phyloP scores from a whole-genome alignment of 768 basidiomycete species.

The Gymnopilus junonius region DNA sequence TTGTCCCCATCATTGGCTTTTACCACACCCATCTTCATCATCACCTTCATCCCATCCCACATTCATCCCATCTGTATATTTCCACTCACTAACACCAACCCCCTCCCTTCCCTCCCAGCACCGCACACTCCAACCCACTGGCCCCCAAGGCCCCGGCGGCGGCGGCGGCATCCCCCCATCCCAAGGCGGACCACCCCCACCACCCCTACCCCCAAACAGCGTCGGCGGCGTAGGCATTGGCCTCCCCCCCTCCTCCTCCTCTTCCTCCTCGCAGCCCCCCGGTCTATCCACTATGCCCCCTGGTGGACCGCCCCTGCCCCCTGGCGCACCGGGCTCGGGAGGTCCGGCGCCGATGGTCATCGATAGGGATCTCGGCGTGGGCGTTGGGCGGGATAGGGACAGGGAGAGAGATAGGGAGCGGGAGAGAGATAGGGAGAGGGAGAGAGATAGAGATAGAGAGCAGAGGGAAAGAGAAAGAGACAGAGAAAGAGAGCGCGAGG shows the following conservation, averaged over 20 bases:
- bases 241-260: neutral
- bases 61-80: neutral
- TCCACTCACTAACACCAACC: too few species aligned
- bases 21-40: neutral
- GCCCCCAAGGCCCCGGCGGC: constrained; percentile 9
- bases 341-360: constrained; percentile 8
- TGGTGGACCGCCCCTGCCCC: neutral
- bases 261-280: neutral
- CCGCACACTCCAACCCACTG: constrained; percentile 15
- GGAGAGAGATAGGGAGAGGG: constrained; percentile 3
- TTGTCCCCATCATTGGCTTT: neutral
- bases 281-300: neutral
- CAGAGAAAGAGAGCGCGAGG: neutral
- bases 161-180: neutral
- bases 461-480: constrained; percentile 9
- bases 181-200: too few species aligned
- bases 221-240: neutral
- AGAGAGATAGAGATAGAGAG: neutral
- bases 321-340: neutral
- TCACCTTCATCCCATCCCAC: neutral
- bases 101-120: neutral
- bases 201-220: too few species aligned
- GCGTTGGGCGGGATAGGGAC: neutral
- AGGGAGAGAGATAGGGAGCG: neutral
- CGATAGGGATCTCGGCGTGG: neutral